These are phyloP conservation scores for Globisporangium viniferum DNA, from an alignment of 352 stramenopile species.

Conservation along the genomic window DNA sequence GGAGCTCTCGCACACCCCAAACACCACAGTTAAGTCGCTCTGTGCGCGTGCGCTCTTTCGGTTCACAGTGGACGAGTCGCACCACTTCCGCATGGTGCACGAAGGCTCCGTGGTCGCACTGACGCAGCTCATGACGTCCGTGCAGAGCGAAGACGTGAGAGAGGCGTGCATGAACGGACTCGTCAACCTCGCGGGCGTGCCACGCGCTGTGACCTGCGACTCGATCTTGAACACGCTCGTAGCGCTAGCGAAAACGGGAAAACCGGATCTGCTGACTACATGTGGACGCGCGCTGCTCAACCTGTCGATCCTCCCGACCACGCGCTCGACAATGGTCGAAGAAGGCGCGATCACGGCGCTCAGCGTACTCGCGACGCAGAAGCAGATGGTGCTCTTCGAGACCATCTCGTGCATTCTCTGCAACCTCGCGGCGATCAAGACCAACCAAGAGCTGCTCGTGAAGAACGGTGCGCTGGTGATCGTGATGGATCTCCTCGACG, in stretches of 20 bases:
- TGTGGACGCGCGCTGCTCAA: conserved; percentile 72
- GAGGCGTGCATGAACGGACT: conserved; percentile 64
- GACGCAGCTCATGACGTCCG: conserved; percentile 58
- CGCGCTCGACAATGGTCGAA: conserved; percentile 66
- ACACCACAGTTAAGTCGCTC: conserved; percentile 60
- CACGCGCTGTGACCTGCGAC: conserved; percentile 72
- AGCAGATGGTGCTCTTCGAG: conserved; percentile 37
- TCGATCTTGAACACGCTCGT: conserved; percentile 56
- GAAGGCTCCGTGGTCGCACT: conserved; percentile 65
- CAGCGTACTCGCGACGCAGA: conserved; percentile 36
- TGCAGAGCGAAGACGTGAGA: conserved; percentile 48
- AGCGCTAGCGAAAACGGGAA: conserved; percentile 32
- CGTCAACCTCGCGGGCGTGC: conserved; percentile 65
- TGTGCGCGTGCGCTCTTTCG: conserved; percentile 68
- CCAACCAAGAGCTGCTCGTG: conserved; percentile 55
- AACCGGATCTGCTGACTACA: conserved; percentile 22
- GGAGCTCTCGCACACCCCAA: conserved; percentile 62
- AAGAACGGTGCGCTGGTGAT: conserved; percentile 57
- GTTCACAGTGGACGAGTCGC: conserved; percentile 69
- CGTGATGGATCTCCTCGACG: conserved; percentile 40
- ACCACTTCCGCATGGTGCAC: conserved; percentile 79
- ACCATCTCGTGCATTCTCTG: conserved; percentile 51
- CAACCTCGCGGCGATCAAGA: conserved; percentile 58
- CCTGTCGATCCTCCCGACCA: conserved; percentile 76
- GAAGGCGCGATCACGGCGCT: conserved; percentile 63